These are phyloP conservation scores for Orbilia oligospora DNA, from an alignment of 2,329 filamentous ascomycete genomes.

Conservation along the genomic window DNA sequence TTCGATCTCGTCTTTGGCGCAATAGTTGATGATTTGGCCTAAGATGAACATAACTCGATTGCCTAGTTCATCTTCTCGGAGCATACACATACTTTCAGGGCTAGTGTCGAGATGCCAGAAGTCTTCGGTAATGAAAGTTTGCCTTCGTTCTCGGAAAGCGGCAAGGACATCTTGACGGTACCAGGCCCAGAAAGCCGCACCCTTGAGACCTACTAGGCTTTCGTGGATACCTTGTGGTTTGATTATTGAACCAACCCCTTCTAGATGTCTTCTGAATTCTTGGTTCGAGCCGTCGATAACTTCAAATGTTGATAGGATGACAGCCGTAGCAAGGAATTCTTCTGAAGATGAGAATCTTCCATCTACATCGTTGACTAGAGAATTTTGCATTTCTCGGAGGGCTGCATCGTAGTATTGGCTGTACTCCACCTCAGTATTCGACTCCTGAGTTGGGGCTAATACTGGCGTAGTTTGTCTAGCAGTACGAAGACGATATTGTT, in stretches of 20 bases:
- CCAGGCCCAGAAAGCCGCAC: constrained; percentile 66
- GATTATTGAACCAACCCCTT: constrained; percentile 65
- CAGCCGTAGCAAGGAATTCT: constrained; percentile 65
- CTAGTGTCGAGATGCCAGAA: constrained; percentile 56
- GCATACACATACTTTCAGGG: constrained; percentile 54
- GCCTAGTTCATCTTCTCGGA: constrained; percentile 53
- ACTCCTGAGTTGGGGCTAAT: constrained; percentile 40
- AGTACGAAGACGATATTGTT: constrained; percentile 57
- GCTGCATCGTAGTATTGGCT: constrained; percentile 64
- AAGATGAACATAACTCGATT: constrained; percentile 59
- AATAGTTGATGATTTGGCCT: constrained; percentile 59
- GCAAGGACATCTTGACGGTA: constrained; percentile 65
- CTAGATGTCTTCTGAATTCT: constrained; percentile 65
- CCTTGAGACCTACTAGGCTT: constrained; percentile 63
- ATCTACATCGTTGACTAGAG: constrained; percentile 51
- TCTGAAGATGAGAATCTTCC: constrained; percentile 55
- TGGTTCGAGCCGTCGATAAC: constrained; percentile 65
- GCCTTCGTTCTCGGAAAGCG: constrained; percentile 65
- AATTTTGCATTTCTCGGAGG: constrained; percentile 63
- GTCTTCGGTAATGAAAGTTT: constrained; percentile 62
- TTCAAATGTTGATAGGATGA: constrained; percentile 65
- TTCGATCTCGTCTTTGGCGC: constrained; percentile 58
- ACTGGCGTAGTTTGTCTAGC: constrained; percentile 30
- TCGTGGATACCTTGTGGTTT: constrained; percentile 65
- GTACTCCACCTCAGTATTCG: constrained; percentile 62